phyloP scores from a whole-genome alignment of 148 eudicot genomes.

The Cornus suecica region DNA sequence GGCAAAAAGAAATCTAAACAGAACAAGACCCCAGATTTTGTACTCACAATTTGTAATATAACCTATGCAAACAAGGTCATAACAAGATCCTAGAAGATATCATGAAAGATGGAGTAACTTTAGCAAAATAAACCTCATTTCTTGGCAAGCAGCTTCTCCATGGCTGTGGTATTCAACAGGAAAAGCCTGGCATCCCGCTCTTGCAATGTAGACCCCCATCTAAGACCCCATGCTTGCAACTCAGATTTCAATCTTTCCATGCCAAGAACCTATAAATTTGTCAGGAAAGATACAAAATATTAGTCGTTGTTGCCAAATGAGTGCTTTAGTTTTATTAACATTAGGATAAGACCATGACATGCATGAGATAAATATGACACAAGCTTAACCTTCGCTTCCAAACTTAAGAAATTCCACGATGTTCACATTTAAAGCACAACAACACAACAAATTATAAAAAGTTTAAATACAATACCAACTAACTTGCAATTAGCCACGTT shows the following conservation, averaged over 20 bases:
- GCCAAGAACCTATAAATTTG: constrained; percentile 61
- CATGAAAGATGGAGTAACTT: too few species aligned
- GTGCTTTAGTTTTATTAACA: background rate
- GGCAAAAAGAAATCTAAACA: too few species aligned
- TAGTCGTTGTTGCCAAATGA: background rate
- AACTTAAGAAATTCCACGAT: background rate
- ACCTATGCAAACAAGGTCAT: too few species aligned
- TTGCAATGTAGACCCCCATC: constrained; percentile 93
- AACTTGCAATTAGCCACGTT: too few species aligned
- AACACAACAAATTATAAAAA: background rate
- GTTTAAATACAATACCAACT: too few species aligned
- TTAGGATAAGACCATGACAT: background rate
- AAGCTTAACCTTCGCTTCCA: background rate
- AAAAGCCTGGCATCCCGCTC: constrained; percentile 96
- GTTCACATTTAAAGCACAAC: background rate
- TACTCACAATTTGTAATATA: too few species aligned
- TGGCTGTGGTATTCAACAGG: constrained; percentile 80
- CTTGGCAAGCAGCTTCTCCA: constrained; percentile 91
- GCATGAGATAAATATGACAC: background rate
- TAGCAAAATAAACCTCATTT: constrained; percentile 38
- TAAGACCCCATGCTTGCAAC: constrained; percentile 77
- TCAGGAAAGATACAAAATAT: background rate
- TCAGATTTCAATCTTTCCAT: constrained; percentile 81
- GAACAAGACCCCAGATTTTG: too few species aligned
- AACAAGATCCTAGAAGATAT: too few species aligned